Evolutionary conservation across 2,329 filamentous ascomycete species (phyloP).

Genomic region (Stagonosporopsis chrysanthemi): DNA sequence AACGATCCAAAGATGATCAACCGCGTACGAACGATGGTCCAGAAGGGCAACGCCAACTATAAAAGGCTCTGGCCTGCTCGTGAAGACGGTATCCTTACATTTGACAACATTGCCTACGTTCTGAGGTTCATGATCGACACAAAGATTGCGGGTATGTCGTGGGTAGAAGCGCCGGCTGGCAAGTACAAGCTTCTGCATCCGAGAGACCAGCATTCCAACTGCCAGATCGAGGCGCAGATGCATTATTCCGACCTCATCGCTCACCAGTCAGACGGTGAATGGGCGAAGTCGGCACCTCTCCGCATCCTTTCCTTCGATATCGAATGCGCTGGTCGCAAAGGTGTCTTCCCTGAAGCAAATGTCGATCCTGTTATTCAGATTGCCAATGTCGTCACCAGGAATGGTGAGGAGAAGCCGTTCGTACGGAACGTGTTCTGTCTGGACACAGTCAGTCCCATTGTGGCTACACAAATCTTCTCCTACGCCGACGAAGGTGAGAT

Average conservation of each 20-base stretch:
- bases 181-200: slow-evolving; percentile 75
- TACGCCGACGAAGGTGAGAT: slow-evolving; percentile 84
- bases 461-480: slow-evolving; percentile 90
- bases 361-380: slow-evolving; percentile 97
- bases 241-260: slow-evolving; percentile 84
- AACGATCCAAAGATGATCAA: slow-evolving; percentile 86
- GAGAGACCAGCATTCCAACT: slow-evolving; percentile 81
- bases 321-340: slow-evolving; percentile 96
- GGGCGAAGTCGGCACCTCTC: slow-evolving; percentile 96
- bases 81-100: slow-evolving; percentile 79
- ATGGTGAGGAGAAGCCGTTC: slow-evolving; percentile 95
- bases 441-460: slow-evolving; percentile 89
- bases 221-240: slow-evolving; percentile 91
- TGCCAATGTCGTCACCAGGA: slow-evolving; percentile 91
- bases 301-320: slow-evolving; percentile 97
- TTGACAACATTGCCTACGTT: slow-evolving; percentile 95
- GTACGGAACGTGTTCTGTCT: slow-evolving; percentile 96
- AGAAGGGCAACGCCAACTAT: slow-evolving; percentile 82
- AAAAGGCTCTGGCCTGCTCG: slow-evolving; percentile 79
- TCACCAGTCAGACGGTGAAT: slow-evolving; percentile 88
- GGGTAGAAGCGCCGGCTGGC: slow-evolving; percentile 83
- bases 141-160: slow-evolving; percentile 94
- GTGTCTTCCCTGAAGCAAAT: slow-evolving; percentile 93
- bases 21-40: slow-evolving; percentile 76
- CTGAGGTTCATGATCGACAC: slow-evolving; percentile 98